A percentile compares a stretch with the other conserved stretches of the same genome.
Evolutionary conservation across 306 rosid genomes (phyloP).

Genomic region (Carpinus viminea): DNA sequence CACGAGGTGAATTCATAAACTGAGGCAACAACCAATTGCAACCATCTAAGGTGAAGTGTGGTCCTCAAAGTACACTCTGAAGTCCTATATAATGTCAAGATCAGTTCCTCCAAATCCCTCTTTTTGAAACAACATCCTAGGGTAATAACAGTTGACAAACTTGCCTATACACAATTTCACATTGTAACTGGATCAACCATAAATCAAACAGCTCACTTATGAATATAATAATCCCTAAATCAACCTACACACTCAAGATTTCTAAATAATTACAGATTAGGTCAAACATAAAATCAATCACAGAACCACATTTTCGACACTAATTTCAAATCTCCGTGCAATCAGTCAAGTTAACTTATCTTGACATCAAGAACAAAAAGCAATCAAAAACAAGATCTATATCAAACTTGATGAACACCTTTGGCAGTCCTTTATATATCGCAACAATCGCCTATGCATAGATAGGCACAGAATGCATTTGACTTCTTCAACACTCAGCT

Average conservation of each 20-base stretch:
- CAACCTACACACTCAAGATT: neutral
- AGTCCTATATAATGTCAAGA: neutral
- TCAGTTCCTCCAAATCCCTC: constrained; percentile 1
- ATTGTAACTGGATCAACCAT: neutral
- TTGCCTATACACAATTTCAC: neutral
- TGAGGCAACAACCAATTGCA: neutral
- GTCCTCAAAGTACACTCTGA: neutral
- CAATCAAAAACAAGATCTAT: neutral
- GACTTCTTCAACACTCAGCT: neutral
- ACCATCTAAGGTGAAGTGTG: neutral
- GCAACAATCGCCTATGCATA: neutral
- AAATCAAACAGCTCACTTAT: neutral
- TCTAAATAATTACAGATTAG: neutral
- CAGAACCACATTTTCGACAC: neutral
- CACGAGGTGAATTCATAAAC: neutral
- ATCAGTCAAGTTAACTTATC: neutral
- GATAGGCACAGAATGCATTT: neutral
- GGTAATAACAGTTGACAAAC: constrained; percentile 1
- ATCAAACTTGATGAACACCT: neutral
- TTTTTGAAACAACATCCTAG: constrained; percentile 6
- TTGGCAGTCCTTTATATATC: neutral
- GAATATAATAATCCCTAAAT: neutral
- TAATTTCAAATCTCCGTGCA: neutral
- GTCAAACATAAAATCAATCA: neutral
- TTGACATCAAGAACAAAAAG: neutral